phyloP scores from a whole-genome alignment of 257 asterid species.

The Lycium barbarum region DNA sequence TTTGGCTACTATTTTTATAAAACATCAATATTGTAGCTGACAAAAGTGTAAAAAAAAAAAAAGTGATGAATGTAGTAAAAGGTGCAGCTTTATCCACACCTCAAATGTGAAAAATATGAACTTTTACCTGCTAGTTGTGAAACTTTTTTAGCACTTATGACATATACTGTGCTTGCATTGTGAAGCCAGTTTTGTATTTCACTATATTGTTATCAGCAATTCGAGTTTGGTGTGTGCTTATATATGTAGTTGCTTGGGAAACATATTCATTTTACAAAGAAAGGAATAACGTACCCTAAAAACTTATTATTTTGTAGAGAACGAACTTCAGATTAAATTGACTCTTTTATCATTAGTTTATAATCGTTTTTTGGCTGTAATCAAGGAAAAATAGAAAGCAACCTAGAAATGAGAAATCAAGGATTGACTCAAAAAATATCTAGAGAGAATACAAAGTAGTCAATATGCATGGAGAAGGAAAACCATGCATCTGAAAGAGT shows the following conservation, averaged over 20 bases:
- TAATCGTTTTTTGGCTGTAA: neutral
- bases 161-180: neutral
- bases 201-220: neutral
- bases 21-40: neutral
- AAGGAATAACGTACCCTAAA: neutral
- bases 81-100: neutral
- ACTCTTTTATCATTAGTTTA: neutral
- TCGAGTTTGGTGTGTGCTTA: neutral
- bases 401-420: neutral
- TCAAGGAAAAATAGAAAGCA: neutral
- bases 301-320: neutral
- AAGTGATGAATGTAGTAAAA: constrained; percentile 2
- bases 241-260: neutral
- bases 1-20: neutral
- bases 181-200: neutral
- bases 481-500: neutral
- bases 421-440: neutral
- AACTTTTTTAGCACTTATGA: neutral
- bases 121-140: neutral
- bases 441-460: neutral
- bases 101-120: neutral
- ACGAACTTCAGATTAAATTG: neutral
- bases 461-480: neutral
- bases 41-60: neutral
- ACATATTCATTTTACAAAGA: neutral